Evolutionary conservation across 73 alveolate species (phyloP).

Genomic region (Uronychia setigera): DNA sequence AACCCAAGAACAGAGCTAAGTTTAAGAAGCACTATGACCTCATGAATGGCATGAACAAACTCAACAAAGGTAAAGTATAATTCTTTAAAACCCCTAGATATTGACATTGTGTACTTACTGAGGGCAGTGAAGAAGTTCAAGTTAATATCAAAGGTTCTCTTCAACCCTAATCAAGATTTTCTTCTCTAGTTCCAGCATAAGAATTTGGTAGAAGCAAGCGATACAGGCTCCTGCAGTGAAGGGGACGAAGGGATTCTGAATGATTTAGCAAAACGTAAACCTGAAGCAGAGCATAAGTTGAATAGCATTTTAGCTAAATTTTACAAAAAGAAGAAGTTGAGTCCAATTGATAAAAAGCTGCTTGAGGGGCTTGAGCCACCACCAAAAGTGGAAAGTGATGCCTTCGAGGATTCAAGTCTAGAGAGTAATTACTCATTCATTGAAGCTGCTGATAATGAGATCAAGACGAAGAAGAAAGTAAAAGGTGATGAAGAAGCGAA

Average conservation of each 20-base stretch:
- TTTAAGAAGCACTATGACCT: not conserved
- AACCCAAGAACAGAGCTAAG: not conserved
- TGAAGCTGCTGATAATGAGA: too few species aligned
- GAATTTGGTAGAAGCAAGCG: not conserved
- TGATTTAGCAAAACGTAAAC: not conserved
- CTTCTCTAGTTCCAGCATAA: not conserved
- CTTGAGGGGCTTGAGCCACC: not conserved
- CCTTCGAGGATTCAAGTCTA: too few species aligned
- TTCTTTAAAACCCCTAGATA: too few species aligned
- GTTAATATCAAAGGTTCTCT: not conserved
- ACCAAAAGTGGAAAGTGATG: too few species aligned
- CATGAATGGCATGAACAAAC: not conserved
- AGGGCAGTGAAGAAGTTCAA: not conserved
- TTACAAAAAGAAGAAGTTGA: not conserved
- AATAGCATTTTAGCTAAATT: too few species aligned
- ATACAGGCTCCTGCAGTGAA: not conserved
- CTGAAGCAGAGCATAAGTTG: not conserved
- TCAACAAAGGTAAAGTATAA: not conserved
- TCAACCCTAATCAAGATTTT: not conserved
- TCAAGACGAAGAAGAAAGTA: too few species aligned
- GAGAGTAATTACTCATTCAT: too few species aligned
- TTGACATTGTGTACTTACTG: not conserved
- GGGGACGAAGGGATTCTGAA: not conserved
- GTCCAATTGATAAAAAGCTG: not conserved
- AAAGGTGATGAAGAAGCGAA: too few species aligned